Base-by-base conservation (phyloP, 192 early-diverging fungal species). In the Entophlyctis helioformis region DNA sequence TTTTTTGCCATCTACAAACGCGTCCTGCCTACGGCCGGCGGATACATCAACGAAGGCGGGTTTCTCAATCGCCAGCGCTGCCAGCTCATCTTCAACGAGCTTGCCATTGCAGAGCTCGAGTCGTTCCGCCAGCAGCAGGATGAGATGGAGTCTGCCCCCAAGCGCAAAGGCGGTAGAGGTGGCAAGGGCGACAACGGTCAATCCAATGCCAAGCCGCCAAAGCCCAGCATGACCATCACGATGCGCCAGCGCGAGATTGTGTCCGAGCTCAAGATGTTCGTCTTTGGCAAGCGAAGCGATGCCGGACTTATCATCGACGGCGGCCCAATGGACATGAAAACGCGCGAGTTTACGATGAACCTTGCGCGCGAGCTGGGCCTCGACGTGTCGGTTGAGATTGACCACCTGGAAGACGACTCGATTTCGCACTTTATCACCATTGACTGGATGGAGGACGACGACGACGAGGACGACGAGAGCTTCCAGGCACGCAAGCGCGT, bases 1-100 rank as follows among this genome's bases (percentile, higher is more conserved):
- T 98, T 37, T 11, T 86, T 92, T 47, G 68, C 79, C 10, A 78
- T 91, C 19, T 98, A 96, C 84, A 92, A 94, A 60, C 64, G 76
- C 10, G 63, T 74, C n/a, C 61, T 97, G 42, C 76, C 81, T 1
- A 47, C 63, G 7, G 69, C 71, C 44, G 83, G 82, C 32, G 87
- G 86, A 1, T 98, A 87, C 53, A 68, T 98, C 39, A 93, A 96
- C 22, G 59, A 81, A 15, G 73, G 79, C 40, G 92, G 94, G 15
- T 59, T 83, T 18, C 64, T 85, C 36, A 62, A 96, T 46, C 49
- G 95, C 36, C 72, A 79, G 35, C 62, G 78, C 3, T 72, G 81
- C 0, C 84, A 96, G 60, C 57, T 79, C n/a, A 63, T 98, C 15
- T 68, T 96, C 54, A 70, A 78, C 13, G 72, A 83, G 39, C 65